Conservation (phyloP, 768 basidiomycete species). For the Sporobolomyces phaffii region DNA sequence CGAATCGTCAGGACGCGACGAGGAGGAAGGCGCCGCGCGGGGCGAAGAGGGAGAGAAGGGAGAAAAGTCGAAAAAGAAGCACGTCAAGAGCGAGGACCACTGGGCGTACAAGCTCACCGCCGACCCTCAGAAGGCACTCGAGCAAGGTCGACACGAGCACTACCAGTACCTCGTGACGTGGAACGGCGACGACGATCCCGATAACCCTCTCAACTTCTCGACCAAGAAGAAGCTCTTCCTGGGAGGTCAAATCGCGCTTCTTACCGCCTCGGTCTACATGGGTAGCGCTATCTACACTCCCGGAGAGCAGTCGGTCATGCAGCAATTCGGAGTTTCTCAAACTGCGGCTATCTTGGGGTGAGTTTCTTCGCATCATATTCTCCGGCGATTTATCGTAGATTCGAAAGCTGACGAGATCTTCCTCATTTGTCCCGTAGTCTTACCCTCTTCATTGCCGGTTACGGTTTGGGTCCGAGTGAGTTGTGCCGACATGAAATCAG, state of each 20-base stretch:
- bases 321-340: constrained; percentile 33
- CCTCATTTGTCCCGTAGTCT: no score
- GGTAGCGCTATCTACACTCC: constrained; percentile 33
- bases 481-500: not conserved
- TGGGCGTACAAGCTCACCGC: constrained; percentile 23
- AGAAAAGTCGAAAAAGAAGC: not conserved
- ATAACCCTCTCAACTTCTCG: constrained; percentile 25
- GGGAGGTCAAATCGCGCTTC: constrained; percentile 8
- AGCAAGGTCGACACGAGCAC: constrained; percentile 18
- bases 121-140: constrained; percentile 16
- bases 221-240: constrained; percentile 14
- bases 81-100: not conserved
- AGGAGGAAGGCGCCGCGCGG: not conserved
- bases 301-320: constrained; percentile 23
- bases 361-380: no score
- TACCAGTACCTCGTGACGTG: constrained; percentile 32
- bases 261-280: constrained; percentile 43
- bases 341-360: constrained; percentile 44
- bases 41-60: not conserved
- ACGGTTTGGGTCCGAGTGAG: constrained; percentile 45
- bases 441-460: constrained; percentile 42
- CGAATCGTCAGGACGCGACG: not conserved
- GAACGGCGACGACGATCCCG: constrained; percentile 27
- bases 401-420: no score
- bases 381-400: no score